Evolutionary conservation across 306 rosid species (phyloP).

Genomic region (Biancaea sappan): DNA sequence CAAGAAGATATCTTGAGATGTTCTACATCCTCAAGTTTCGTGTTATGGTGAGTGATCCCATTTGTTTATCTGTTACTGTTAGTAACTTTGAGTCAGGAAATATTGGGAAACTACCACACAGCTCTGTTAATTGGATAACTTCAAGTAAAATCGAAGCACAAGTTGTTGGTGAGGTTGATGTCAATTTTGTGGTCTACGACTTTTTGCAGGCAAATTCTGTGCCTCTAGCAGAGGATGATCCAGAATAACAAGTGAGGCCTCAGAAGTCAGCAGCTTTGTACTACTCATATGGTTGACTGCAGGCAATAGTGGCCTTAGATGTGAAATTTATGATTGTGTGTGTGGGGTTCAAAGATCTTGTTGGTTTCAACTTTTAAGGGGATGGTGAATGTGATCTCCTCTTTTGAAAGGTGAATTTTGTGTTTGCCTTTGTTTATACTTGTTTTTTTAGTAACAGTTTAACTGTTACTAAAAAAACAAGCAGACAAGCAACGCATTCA

Average conservation of each 20-base stretch:
- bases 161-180: background rate
- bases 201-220: slow-evolving; percentile 54
- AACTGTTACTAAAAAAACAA: no score
- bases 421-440: no score
- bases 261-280: background rate
- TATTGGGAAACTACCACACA: background rate
- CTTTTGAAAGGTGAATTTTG: no score
- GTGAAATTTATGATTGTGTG: slow-evolving; percentile 4
- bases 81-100: no score
- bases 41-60: slow-evolving; percentile 49
- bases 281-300: background rate
- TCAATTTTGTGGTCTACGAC: background rate
- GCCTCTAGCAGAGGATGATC: slow-evolving; percentile 47
- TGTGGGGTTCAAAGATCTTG: background rate
- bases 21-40: slow-evolving; percentile 74
- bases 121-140: background rate
- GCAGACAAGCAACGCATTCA: no score
- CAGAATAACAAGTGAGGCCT: background rate
- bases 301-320: background rate
- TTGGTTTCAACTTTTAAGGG: background rate
- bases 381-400: background rate
- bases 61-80: background rate
- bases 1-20: slow-evolving; percentile 67
- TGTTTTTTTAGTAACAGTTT: no score
- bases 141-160: background rate